phyloP scores from a whole-genome alignment of 495 filamentous ascomycete genomes.

The Penicillium atrosanguineum region DNA sequence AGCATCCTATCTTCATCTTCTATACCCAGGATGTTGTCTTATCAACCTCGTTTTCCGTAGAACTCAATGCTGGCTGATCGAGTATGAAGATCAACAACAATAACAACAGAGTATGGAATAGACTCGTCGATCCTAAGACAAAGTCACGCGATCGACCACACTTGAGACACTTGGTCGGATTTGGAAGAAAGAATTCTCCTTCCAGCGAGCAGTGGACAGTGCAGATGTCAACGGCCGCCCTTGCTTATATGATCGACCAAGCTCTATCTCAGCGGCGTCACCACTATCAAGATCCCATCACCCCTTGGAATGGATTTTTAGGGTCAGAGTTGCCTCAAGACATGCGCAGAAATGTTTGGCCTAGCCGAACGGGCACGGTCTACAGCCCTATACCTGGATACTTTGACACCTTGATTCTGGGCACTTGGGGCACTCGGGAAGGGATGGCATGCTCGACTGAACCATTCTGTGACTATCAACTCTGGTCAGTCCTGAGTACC shows the following conservation, averaged over 20 bases:
- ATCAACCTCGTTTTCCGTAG: not conserved
- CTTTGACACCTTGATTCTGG: slow-evolving; percentile 1
- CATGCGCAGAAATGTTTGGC: slow-evolving; percentile 12
- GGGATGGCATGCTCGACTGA: slow-evolving; percentile 23
- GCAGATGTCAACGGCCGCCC: slow-evolving; percentile 13
- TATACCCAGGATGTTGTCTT: not conserved
- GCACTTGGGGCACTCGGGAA: slow-evolving; percentile 13
- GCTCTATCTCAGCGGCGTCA: not conserved
- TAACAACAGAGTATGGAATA: not conserved
- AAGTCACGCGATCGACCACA: not conserved
- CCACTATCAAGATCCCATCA: not conserved
- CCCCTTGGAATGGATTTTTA: slow-evolving; percentile 24
- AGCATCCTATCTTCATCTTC: not conserved
- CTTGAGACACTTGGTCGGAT: not conserved
- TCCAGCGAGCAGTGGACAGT: not conserved
- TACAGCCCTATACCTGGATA: slow-evolving; percentile 15
- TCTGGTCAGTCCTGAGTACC: not conserved
- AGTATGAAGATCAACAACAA: not conserved
- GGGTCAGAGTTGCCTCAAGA: not conserved
- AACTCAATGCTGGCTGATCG: not conserved
- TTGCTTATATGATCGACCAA: slow-evolving; percentile 18
- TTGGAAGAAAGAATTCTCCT: not conserved
- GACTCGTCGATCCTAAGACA: not conserved
- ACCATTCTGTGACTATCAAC: not conserved
- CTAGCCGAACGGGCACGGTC: not conserved